Base-by-base conservation (phyloP, 108 stramenopile genomes). In the Stephanodiscus minutulus region DNA sequence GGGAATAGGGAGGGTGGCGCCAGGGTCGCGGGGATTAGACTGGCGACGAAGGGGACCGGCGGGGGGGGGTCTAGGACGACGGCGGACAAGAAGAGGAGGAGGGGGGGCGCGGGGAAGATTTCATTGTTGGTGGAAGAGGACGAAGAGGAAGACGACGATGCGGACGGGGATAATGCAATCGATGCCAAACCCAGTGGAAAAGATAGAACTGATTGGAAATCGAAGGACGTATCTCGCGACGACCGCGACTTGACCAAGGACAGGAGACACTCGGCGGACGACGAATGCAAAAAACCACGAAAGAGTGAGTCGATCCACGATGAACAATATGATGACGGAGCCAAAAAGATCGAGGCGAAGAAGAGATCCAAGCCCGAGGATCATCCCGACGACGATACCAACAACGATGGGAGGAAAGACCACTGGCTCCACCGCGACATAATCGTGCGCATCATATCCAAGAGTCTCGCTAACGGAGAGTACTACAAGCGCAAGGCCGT, bases 401-500 rank as follows among this genome's bases (percentile, higher is more conserved):
- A 59, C 57, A 25, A 73, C 31, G 59, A 78, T 13, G 24, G 35
- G 21, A 41, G 72, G 52, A 81, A 78, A 24, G 85, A 89, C 50
- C 69, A 87, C 76, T 96, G 95, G 95, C 69, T 96, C 44, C 72
- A 85, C 47, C 83, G 70, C 27, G 72, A 83, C 67, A 96, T 94
- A 44, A 35, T 93, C 7, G 96, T 96, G 12, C 87, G 93, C 24
- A 82, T 96, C 36, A 88, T 91, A 36, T 79, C 85, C 55, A 93
- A 96, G 79, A 86, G 86, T 27, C 66, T 92, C 1, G 79, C 81
- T 7, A 73, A 78, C 1, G 91, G 95, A 15, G 80, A 88, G 59
- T 96, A 85, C 65, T 94, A 93, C 81, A 91, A 90, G 68, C 86
- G 83, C 49, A 96, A 96, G 62, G 96, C 88, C 0, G 70, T 88